Base-by-base conservation (phyloP, 768 basidiomycete genomes). In the Hortiboletus campestris region DNA sequence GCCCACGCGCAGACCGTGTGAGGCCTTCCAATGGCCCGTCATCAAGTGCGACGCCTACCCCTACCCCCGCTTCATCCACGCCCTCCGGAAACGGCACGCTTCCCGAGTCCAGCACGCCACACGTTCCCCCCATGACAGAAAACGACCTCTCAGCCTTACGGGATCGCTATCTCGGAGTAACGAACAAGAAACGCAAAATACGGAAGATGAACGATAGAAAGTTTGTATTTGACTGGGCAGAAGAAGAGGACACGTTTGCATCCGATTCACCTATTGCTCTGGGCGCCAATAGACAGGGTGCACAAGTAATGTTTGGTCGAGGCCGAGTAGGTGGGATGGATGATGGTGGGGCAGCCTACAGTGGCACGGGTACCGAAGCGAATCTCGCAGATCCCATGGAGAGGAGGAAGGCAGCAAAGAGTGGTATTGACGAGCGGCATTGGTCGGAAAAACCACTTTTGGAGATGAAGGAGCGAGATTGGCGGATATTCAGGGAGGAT, bases 171-270 rank as follows among this genome's bases (percentile, higher is more conserved):
- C 86, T 99, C 32, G 97, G 97, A 6, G 89, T 92, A 19, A 89
- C 91, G 72, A 91, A 86, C 73, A 94, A 95, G 80, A 95, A 94
- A 75, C 88, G 92, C 39, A 94, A 91, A 73, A 89, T 93, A 63
- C 86, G 93, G 52, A 95, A 94, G 75, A 93, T 91, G 83, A 92
- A 90, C 67, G 94, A 95, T 72, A 86, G 93, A 73, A 96, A 96
- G 74, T 94, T 98, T 68, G 91, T 96, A n/a, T 99, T 99, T 67
- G 97, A 98, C 71, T 99, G 97, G 97, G 94, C 96, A 67, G 86
- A 86, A 46, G 89, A 89, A 70, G 97, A 99, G 65, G 97, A 99
- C 71, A 99, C 97, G 14, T 87, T 90, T 65, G 77, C 83, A 9
- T 84, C 81, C 31, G 90, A 91, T 66, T 83, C 88, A 16, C 86